phyloP scores from a whole-genome alignment of 2,329 filamentous ascomycete species.

The Pestalotiopsis sp. region DNA sequence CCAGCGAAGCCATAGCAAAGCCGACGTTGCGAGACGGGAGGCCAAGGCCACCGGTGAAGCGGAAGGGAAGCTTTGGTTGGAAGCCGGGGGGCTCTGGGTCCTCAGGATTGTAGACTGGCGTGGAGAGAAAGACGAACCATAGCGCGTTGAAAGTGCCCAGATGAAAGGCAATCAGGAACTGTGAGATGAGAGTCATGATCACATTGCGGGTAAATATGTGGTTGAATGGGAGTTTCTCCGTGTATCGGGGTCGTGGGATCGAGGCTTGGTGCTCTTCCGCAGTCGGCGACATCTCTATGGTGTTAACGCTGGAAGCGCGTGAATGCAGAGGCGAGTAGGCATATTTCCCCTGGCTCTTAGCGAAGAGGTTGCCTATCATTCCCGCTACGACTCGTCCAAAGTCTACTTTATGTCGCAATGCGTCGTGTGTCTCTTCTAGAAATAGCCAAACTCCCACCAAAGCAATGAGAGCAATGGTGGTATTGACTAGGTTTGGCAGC shows the following conservation, averaged over 20 bases:
- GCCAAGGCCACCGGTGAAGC: constrained; percentile 77
- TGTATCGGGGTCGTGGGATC: constrained; percentile 40
- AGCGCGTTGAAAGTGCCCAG: constrained; percentile 77
- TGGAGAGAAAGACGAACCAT: constrained; percentile 78
- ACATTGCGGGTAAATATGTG: constrained; percentile 61
- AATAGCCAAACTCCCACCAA: constrained; percentile 50
- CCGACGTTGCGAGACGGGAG: constrained; percentile 72
- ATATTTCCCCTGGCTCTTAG: constrained; percentile 22
- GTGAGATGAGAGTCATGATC: constrained; percentile 58
- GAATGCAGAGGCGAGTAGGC: constrained; percentile 39
- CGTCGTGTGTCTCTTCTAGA: constrained; percentile 57
- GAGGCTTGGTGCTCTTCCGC: constrained; percentile 16
- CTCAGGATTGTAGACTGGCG: constrained; percentile 59
- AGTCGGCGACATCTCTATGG: constrained; percentile 34
- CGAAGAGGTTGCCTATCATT: constrained; percentile 34
- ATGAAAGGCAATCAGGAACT: constrained; percentile 73
- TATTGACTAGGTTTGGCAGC: constrained; percentile 56
- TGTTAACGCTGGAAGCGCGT: constrained; percentile 26
- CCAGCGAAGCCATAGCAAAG: constrained; percentile 77
- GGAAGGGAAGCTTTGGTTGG: constrained; percentile 52
- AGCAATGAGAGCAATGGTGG: constrained; percentile 47
- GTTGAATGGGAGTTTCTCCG: constrained; percentile 52
- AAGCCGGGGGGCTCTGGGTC: constrained; percentile 33
- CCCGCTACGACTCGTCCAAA: constrained; percentile 44
- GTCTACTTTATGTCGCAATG: constrained; percentile 44